Evolutionary conservation across 768 basidiomycete genomes (phyloP).

Genomic region (Cyclocybe cylindracea): DNA sequence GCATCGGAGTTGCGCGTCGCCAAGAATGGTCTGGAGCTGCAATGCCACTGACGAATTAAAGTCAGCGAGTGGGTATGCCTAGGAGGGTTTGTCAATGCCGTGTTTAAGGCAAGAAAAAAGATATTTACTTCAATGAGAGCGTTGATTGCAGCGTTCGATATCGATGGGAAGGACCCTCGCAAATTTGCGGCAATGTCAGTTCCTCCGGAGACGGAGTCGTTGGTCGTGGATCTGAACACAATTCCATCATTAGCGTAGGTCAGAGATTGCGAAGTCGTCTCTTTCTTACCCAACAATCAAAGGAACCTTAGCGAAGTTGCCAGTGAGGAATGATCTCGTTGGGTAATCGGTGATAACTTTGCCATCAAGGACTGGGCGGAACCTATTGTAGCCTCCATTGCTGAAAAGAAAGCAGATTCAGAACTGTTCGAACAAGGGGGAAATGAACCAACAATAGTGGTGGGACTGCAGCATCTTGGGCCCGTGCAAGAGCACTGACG

Average conservation of each 20-base stretch:
- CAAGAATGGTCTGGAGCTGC: conserved; percentile 46
- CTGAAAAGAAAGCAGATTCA: conserved; percentile 22
- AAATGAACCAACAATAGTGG: conserved; percentile 39
- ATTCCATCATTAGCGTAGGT: neutral
- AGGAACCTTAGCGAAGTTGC: conserved; percentile 51
- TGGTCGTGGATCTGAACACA: conserved; percentile 48
- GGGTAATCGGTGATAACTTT: conserved; percentile 52
- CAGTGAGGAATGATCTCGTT: conserved; percentile 42
- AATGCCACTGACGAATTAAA: conserved; percentile 45
- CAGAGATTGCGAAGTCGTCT: neutral
- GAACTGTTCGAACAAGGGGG: neutral
- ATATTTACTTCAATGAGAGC: conserved; percentile 32
- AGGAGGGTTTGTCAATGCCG: neutral
- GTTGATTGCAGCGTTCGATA: conserved; percentile 39
- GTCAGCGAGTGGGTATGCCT: conserved; percentile 43
- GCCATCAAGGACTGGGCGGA: conserved; percentile 58
- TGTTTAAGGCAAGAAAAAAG: neutral
- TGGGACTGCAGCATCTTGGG: conserved; percentile 49
- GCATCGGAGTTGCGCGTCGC: conserved; percentile 51
- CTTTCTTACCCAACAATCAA: conserved; percentile 56
- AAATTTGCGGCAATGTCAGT: conserved; percentile 37
- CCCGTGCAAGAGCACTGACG: conserved; percentile 51
- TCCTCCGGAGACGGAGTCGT: conserved; percentile 55
- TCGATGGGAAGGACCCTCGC: conserved; percentile 43
- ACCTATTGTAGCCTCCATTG: conserved; percentile 44